These are phyloP conservation scores for Diaporthe sp. DNA, from an alignment of 2,329 filamentous ascomycete species.

Conservation along the genomic window DNA sequence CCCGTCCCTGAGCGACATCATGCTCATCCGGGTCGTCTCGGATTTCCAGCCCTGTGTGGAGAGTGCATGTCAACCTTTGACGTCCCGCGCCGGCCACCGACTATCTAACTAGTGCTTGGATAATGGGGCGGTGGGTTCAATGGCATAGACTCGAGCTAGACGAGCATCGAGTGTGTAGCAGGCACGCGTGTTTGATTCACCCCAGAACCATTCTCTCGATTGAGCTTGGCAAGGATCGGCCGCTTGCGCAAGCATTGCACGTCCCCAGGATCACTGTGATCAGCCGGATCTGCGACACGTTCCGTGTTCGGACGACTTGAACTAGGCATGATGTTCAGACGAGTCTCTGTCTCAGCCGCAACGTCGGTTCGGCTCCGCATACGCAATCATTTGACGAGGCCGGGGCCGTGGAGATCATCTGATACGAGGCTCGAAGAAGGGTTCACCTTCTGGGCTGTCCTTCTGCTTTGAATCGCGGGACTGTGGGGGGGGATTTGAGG, in stretches of 20 bases:
- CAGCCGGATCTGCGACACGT: constrained; percentile 28
- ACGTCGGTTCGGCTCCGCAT: constrained; percentile 11
- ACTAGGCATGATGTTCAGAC: constrained; percentile 20
- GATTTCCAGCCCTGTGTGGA: background rate
- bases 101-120: background rate
- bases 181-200: constrained; percentile 21
- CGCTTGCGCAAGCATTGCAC: constrained; percentile 8
- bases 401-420: background rate
- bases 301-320: constrained; percentile 13
- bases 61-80: background rate
- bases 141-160: constrained; percentile 9
- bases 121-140: constrained; percentile 7
- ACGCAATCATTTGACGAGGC: background rate
- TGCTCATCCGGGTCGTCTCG: constrained; percentile 16
- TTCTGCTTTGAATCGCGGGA: constrained; percentile 1
- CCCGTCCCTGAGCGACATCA: background rate
- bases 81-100: background rate
- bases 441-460: background rate
- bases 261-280: constrained; percentile 19
- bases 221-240: background rate
- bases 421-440: background rate
- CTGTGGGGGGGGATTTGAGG: constrained; percentile 6
- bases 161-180: constrained; percentile 25
- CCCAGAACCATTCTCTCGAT: background rate
- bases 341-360: constrained; percentile 15